Percentiles rank a stretch among this genome's conserved stretches.
These are phyloP conservation scores for Venturia effusa DNA, from an alignment of 2,329 filamentous ascomycete genomes.

Conservation along the genomic window DNA sequence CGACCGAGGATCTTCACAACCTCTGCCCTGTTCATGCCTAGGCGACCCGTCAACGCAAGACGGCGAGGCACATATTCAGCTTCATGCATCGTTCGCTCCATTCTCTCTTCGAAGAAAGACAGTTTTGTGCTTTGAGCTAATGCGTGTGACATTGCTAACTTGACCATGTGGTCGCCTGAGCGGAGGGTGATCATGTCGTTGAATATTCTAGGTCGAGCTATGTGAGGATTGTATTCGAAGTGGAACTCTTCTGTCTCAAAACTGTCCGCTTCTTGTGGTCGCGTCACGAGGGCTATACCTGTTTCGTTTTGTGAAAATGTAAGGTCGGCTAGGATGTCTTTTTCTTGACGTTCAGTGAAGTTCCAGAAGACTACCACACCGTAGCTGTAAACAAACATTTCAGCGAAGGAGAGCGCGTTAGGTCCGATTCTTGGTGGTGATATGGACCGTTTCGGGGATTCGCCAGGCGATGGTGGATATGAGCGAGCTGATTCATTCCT, in stretches of 20 bases:
- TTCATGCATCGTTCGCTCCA: constrained; percentile 87
- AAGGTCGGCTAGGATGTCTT: constrained; percentile 88
- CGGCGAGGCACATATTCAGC: constrained; percentile 87
- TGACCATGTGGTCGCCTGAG: constrained; percentile 97
- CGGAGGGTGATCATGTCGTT: constrained; percentile 99
- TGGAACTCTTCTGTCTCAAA: constrained; percentile 98
- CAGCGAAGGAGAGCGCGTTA: constrained; percentile 70
- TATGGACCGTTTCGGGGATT: constrained; percentile 19
- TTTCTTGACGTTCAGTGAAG: constrained; percentile 90
- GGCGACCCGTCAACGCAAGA: constrained; percentile 75
- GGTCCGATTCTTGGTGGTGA: constrained; percentile 45
- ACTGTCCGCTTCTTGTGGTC: constrained; percentile 75
- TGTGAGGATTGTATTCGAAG: constrained; percentile 86
- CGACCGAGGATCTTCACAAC: constrained; percentile 86
- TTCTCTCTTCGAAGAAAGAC: constrained; percentile 89
- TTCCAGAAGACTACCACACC: constrained; percentile 99
- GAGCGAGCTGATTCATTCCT: constrained; percentile 13
- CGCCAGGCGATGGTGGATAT: neutral
- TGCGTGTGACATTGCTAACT: constrained; percentile 91
- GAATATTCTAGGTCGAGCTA: constrained; percentile 82
- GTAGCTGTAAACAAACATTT: constrained; percentile 96
- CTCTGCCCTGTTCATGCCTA: constrained; percentile 85
- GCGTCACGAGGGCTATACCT: constrained; percentile 57
- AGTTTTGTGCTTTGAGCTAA: constrained; percentile 96
- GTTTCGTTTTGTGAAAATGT: constrained; percentile 70